These are phyloP conservation scores for Ogataea neopini DNA, from an alignment of 805 yeast species.

Conservation along the genomic window DNA sequence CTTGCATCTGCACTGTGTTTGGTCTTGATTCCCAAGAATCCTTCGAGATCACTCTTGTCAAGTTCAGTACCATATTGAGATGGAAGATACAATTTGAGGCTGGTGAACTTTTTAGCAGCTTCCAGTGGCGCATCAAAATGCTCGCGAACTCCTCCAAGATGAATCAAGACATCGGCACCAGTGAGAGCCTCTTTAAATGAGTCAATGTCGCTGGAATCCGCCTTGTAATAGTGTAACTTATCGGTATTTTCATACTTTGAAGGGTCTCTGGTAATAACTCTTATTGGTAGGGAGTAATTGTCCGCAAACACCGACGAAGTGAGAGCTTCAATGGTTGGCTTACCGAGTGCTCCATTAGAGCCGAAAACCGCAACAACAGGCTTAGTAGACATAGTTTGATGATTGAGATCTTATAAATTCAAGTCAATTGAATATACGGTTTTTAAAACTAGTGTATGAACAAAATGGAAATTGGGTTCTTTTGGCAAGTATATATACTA, in stretches of 20 bases:
- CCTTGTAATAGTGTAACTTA: conserved; percentile 41
- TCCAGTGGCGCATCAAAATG: conserved; percentile 37
- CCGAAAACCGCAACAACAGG: conserved; percentile 53
- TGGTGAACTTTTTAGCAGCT: conserved; percentile 37
- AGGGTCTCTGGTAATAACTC: conserved; percentile 49
- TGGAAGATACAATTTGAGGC: conserved; percentile 55
- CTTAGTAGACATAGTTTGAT: conserved; percentile 21
- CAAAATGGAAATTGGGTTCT: too few species aligned
- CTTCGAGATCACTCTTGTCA: conserved; percentile 24
- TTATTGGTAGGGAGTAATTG: conserved; percentile 49
- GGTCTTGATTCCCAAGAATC: conserved; percentile 30
- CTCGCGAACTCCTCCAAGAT: conserved; percentile 38
- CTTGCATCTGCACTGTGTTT: conserved; percentile 42
- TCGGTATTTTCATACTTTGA: conserved; percentile 36
- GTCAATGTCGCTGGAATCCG: conserved; percentile 32
- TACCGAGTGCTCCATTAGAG: conserved; percentile 52
- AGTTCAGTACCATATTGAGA: conserved; percentile 60
- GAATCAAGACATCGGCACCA: conserved; percentile 54
- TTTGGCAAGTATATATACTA: too few species aligned
- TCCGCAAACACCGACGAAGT: conserved; percentile 42
- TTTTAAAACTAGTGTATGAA: too few species aligned
- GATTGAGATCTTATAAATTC: neutral
- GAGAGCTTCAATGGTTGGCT: conserved; percentile 47
- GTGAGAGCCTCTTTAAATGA: conserved; percentile 40
- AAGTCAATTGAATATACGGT: too few species aligned